A percentile compares a stretch with the other conserved stretches of the same genome.
These are phyloP conservation scores for Hydnum rufescens DNA, from an alignment of 768 basidiomycete species.

Conservation along the genomic window DNA sequence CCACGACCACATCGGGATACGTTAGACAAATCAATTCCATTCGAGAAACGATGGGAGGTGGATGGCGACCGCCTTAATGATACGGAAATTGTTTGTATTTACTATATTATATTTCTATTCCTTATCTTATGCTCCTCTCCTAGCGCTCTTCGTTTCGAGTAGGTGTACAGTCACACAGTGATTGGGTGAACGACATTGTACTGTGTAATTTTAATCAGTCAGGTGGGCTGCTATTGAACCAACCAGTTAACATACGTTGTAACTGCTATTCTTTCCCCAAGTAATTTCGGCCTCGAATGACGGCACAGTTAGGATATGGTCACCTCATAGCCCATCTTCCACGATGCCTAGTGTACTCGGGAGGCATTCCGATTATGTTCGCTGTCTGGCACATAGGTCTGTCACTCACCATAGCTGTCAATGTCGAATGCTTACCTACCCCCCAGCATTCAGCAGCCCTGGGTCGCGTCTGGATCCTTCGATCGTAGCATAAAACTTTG, in stretches of 20 bases:
- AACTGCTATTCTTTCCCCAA: constrained; percentile 12
- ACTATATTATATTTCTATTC: not conserved
- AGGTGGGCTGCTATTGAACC: constrained; percentile 25
- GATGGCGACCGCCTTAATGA: constrained; percentile 21
- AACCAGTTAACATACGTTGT: not conserved
- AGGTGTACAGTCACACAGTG: constrained; percentile 71
- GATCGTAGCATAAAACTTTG: constrained; percentile 89
- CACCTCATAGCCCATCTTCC: constrained; percentile 44
- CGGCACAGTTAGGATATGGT: constrained; percentile 87
- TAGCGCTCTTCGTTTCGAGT: constrained; percentile 52
- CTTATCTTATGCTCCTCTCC: constrained; percentile 5
- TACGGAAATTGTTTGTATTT: not conserved
- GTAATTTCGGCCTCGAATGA: constrained; percentile 92
- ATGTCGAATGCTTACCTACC: not conserved
- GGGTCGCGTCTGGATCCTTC: constrained; percentile 87
- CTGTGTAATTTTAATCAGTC: constrained; percentile 87
- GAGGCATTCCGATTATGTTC: constrained; percentile 68
- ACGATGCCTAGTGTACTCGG: constrained; percentile 48
- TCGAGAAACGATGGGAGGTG: constrained; percentile 65
- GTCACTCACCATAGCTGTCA: constrained; percentile 9
- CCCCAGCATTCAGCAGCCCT: constrained; percentile 55
- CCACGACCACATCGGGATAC: no score
- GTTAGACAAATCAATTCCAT: constrained; percentile 23
- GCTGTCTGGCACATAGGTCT: constrained; percentile 56
- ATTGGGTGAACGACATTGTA: constrained; percentile 92